phyloP scores from a whole-genome alignment of 1,139 yeast genomes.

The Blastobotrys elegans region DNA sequence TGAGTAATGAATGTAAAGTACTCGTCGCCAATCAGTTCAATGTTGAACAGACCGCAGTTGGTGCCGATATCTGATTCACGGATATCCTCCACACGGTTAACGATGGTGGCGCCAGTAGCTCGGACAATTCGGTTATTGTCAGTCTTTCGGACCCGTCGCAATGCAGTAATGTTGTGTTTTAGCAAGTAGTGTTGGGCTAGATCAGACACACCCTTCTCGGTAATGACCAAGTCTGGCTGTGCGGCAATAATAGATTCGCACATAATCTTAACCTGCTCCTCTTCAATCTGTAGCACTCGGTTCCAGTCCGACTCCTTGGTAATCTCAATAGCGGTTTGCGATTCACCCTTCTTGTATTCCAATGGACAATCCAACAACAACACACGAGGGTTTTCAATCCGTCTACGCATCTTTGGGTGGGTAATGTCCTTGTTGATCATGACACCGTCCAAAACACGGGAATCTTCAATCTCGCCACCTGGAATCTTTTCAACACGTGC shows the following conservation, averaged over 20 bases:
- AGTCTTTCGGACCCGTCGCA: slow-evolving; percentile 92
- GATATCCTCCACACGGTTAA: slow-evolving; percentile 90
- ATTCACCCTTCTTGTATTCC: slow-evolving; percentile 98
- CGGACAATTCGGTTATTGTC: slow-evolving; percentile 96
- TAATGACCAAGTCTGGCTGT: slow-evolving; percentile 90
- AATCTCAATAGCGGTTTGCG: slow-evolving; percentile 96
- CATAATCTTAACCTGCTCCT: slow-evolving; percentile 86
- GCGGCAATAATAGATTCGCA: slow-evolving; percentile 82
- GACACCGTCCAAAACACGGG: slow-evolving; percentile 83
- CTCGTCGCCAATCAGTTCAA: slow-evolving; percentile 95
- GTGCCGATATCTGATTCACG: slow-evolving; percentile 87
- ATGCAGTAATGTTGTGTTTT: slow-evolving; percentile 88
- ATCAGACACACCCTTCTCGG: slow-evolving; percentile 98
- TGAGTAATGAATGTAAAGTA: slow-evolving; percentile 82
- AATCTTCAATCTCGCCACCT: slow-evolving; percentile 96
- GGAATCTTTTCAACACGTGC: slow-evolving; percentile 94
- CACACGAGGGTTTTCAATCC: slow-evolving; percentile 82
- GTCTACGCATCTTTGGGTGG: slow-evolving; percentile 95
- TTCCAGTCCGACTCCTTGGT: slow-evolving; percentile 97
- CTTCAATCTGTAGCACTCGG: slow-evolving; percentile 92
- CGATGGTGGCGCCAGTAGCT: slow-evolving; percentile 97
- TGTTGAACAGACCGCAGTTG: slow-evolving; percentile 84
- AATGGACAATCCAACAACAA: slow-evolving; percentile 91
- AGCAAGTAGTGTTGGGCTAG: slow-evolving; percentile 94
- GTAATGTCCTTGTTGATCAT: slow-evolving; percentile 94